A percentile compares a stretch with the other conserved stretches of the same genome.
Conservation (phyloP, 2,329 filamentous ascomycete genomes). For the Trichoderma sp. region DNA sequence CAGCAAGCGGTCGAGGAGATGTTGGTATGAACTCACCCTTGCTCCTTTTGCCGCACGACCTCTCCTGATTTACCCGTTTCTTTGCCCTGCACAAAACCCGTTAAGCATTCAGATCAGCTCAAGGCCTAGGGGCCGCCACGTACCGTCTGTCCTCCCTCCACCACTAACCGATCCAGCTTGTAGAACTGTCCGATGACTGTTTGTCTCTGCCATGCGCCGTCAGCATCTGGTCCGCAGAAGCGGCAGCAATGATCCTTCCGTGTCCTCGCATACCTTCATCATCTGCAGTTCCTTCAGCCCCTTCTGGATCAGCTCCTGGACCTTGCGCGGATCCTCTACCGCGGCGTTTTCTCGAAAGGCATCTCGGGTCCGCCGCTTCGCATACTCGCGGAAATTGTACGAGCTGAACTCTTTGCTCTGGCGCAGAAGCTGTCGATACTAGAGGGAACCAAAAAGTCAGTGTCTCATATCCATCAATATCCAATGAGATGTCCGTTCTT, state of each 20-base stretch:
- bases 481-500: neutral
- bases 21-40: constrained; percentile 60
- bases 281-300: constrained; percentile 84
- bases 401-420: constrained; percentile 84
- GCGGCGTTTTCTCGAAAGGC: constrained; percentile 80
- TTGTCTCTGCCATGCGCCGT: constrained; percentile 69
- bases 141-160: constrained; percentile 83
- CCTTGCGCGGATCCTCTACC: constrained; percentile 71
- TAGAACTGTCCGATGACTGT: constrained; percentile 94
- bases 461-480: neutral
- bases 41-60: constrained; percentile 76
- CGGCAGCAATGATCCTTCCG: no score
- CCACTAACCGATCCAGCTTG: constrained; percentile 85
- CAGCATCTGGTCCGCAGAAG: neutral
- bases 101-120: neutral
- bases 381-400: constrained; percentile 99
- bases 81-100: constrained; percentile 58
- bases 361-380: constrained; percentile 85
- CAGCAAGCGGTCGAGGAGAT: neutral
- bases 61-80: constrained; percentile 67
- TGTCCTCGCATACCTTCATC: constrained; percentile 70
- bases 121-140: neutral
- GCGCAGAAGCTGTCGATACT: constrained; percentile 92
- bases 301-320: constrained; percentile 88
- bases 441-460: neutral